Conservation (phyloP, 805 yeast species). For the Saccharomycopsis amapae region DNA sequence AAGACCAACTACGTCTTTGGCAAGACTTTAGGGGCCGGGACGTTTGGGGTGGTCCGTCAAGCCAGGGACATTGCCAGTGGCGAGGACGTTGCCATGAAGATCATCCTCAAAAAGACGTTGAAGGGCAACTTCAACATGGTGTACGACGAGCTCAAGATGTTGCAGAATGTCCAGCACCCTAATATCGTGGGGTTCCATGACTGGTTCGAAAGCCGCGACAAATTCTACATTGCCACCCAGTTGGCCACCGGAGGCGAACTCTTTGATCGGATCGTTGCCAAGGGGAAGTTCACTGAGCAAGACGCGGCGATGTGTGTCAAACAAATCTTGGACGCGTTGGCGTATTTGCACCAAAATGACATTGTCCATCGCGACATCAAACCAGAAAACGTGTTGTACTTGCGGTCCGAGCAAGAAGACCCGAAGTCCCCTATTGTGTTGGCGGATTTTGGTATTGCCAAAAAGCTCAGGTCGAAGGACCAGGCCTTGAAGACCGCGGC, state of each 20-base stretch:
- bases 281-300: conserved; percentile 80
- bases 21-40: conserved; percentile 86
- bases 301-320: conserved; percentile 74
- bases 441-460: conserved; percentile 96
- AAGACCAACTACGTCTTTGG: conserved; percentile 71
- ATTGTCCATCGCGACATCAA: conserved; percentile 92
- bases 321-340: conserved; percentile 72
- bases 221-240: conserved; percentile 89
- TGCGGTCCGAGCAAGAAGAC: conserved; percentile 39
- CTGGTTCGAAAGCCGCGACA: conserved; percentile 90
- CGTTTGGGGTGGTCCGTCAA: conserved; percentile 85
- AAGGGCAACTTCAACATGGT: conserved; percentile 66
- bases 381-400: conserved; percentile 84
- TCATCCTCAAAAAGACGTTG: conserved; percentile 77
- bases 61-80: conserved; percentile 47
- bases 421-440: conserved; percentile 68
- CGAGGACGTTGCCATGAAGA: conserved; percentile 85
- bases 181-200: conserved; percentile 86
- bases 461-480: conserved; percentile 51
- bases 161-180: conserved; percentile 66
- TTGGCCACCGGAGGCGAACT: conserved; percentile 95
- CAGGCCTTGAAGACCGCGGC: conserved; percentile 67
- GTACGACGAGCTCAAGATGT: conserved; percentile 65
- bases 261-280: conserved; percentile 74
- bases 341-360: conserved; percentile 65